Conservation (phyloP, 139 green algal species). For the Eudorina sp. region DNA sequence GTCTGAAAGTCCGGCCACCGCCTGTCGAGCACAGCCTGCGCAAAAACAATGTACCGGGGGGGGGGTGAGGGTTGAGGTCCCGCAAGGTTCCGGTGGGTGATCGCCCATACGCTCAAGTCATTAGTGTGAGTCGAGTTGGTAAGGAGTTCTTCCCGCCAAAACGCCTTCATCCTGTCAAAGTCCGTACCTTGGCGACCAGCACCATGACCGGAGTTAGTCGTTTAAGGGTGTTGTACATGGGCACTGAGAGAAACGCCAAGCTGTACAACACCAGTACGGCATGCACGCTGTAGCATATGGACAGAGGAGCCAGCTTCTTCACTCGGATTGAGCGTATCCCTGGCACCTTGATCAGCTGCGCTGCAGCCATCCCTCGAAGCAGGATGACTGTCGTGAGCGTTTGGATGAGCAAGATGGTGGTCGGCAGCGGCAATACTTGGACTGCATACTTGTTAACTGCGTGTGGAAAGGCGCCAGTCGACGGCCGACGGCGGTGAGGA, state of each 20-base stretch:
- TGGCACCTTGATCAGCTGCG: background rate
- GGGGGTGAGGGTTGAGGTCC: too few relatives aligned
- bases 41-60: background rate
- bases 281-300: constrained; percentile 20
- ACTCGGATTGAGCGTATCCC: background rate
- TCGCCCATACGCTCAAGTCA: too few relatives aligned
- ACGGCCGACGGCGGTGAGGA: too few relatives aligned
- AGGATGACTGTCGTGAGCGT: constrained; percentile 4
- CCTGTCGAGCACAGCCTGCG: background rate
- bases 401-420: constrained; percentile 34
- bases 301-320: background rate
- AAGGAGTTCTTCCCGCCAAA: too few relatives aligned
- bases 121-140: too few relatives aligned
- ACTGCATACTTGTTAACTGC: constrained; percentile 43
- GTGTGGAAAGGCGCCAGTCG: too few relatives aligned
- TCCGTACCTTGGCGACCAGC: constrained; percentile 59
- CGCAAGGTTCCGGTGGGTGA: too few relatives aligned
- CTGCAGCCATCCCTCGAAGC: background rate
- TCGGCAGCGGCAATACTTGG: background rate
- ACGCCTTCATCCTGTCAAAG: too few relatives aligned
- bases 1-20: background rate
- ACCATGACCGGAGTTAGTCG: constrained; percentile 69
- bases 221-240: constrained; percentile 73
- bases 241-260: constrained; percentile 47
- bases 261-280: constrained; percentile 53